These are phyloP conservation scores for Penicillium mononematosum DNA, from an alignment of 495 filamentous ascomycete genomes.

Conservation along the genomic window DNA sequence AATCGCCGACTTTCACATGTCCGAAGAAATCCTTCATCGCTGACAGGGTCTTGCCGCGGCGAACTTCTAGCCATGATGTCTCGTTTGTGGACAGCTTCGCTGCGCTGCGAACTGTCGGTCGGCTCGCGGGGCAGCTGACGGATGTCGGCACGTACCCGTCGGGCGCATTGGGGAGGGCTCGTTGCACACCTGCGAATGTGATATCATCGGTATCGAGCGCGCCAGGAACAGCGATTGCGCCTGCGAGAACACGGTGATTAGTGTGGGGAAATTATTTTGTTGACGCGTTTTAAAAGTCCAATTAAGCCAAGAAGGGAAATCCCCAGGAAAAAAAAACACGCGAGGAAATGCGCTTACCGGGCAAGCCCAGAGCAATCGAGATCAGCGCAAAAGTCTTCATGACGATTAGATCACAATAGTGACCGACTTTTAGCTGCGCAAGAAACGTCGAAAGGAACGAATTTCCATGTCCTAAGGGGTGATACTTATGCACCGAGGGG, in stretches of 20 bases:
- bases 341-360: slow-evolving; percentile 26
- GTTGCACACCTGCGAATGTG: slow-evolving; percentile 17
- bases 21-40: slow-evolving; percentile 73
- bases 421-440: slow-evolving; percentile 2
- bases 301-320: not conserved
- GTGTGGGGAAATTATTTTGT: not conserved
- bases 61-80: slow-evolving; percentile 60
- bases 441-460: not conserved
- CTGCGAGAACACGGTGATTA: slow-evolving; percentile 14
- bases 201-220: slow-evolving; percentile 13
- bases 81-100: slow-evolving; percentile 62
- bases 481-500: slow-evolving; percentile 27
- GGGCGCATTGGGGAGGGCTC: slow-evolving; percentile 48
- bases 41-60: slow-evolving; percentile 54
- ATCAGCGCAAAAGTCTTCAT: slow-evolving; percentile 30
- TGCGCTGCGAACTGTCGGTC: slow-evolving; percentile 57
- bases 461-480: slow-evolving; percentile 12
- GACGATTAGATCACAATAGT: not conserved
- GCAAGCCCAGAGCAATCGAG: slow-evolving; percentile 32
- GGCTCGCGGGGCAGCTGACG: slow-evolving; percentile 41
- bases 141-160: slow-evolving; percentile 45
- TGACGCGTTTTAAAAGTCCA: not conserved
- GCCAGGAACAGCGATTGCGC: slow-evolving; percentile 20
- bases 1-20: slow-evolving; percentile 69
- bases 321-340: not conserved